Conservation (phyloP, 768 basidiomycete species). For the Boletus subcaerulescens region DNA sequence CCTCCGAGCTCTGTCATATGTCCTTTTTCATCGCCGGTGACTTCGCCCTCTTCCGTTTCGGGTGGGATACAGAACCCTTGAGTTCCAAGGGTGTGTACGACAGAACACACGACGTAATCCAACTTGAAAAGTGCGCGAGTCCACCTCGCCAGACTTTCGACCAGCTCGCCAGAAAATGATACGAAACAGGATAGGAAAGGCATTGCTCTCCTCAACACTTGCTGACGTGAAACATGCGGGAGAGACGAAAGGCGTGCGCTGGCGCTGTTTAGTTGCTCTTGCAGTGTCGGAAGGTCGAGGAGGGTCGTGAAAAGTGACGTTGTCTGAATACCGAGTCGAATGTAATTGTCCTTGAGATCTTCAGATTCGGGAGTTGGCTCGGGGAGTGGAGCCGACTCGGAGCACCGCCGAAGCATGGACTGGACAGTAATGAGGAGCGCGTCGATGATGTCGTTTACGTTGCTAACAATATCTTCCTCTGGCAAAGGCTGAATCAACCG, state of each 20-base stretch:
- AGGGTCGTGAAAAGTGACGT: constrained; percentile 46
- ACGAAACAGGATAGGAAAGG: constrained; percentile 76
- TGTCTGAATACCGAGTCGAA: constrained; percentile 45
- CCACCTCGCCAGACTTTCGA: constrained; percentile 60
- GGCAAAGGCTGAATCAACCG: neutral
- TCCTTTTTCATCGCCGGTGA: constrained; percentile 41
- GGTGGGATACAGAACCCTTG: constrained; percentile 93
- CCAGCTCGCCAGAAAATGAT: constrained; percentile 51
- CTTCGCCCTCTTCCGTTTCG: constrained; percentile 60
- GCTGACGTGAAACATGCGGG: constrained; percentile 32
- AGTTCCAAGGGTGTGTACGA: constrained; percentile 68
- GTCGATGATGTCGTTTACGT: constrained; percentile 51
- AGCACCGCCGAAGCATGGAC: constrained; percentile 44
- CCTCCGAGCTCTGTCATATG: constrained; percentile 57
- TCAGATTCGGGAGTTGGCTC: constrained; percentile 21
- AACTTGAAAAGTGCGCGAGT: constrained; percentile 83
- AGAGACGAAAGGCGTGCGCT: constrained; percentile 39
- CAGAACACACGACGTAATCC: constrained; percentile 68
- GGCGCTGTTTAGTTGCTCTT: constrained; percentile 38
- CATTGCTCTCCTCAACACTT: constrained; percentile 44
- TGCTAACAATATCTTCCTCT: neutral
- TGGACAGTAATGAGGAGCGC: constrained; percentile 66
- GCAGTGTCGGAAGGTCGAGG: constrained; percentile 46
- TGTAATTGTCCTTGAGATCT: constrained; percentile 45
- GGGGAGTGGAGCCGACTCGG: constrained; percentile 15